Conservation (phyloP, 805 yeast genomes). For the Yarrowia phangngaensis region DNA sequence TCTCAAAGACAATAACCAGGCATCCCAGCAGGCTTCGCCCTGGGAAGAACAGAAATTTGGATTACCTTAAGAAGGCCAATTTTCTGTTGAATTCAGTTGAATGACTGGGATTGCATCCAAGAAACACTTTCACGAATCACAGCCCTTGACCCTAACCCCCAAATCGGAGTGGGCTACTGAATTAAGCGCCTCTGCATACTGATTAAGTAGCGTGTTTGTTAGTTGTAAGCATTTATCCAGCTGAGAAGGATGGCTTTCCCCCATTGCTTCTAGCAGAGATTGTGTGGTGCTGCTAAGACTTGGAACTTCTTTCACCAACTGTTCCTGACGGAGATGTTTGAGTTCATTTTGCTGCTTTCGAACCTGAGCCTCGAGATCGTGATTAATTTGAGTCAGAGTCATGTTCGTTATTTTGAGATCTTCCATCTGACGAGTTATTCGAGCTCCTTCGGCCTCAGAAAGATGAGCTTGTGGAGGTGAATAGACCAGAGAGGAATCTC, state of each 20-base stretch:
- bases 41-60: no score
- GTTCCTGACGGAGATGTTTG: slow-evolving; percentile 3
- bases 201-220: slow-evolving; percentile 3
- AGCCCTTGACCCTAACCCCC: slow-evolving; percentile 9
- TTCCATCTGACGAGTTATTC: slow-evolving; percentile 17
- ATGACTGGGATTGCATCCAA: no score
- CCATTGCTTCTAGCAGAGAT: slow-evolving; percentile 9
- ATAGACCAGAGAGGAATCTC: background rate
- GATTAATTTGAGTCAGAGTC: slow-evolving; percentile 15
- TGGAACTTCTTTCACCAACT: no score
- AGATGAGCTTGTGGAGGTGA: slow-evolving; percentile 7
- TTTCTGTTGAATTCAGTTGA: no score
- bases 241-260: slow-evolving; percentile 12
- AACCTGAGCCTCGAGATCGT: slow-evolving; percentile 14
- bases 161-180: background rate
- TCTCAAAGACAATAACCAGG: no score
- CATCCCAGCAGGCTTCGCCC: no score
- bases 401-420: slow-evolving; percentile 20
- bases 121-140: no score
- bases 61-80: no score
- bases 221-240: slow-evolving; percentile 13
- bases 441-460: slow-evolving; percentile 14
- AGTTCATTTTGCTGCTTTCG: slow-evolving; percentile 19
- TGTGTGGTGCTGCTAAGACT: background rate
- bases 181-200: slow-evolving; percentile 9